Conservation (phyloP, 768 basidiomycete species). For the Wakefieldia striispora region DNA sequence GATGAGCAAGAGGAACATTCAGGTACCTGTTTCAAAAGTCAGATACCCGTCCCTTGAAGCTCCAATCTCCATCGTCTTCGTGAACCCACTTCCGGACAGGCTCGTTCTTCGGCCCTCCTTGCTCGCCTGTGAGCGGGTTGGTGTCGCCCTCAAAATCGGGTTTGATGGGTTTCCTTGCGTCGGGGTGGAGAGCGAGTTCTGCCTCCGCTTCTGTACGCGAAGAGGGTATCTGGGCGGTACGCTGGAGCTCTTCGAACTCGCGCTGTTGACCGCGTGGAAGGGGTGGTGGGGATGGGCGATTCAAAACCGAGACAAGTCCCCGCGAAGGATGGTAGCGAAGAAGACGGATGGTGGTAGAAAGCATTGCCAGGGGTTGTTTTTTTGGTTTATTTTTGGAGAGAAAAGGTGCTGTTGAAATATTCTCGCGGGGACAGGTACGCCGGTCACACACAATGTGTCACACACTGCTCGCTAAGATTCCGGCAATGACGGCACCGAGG, state of each 20-base stretch:
- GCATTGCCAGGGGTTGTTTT: not conserved
- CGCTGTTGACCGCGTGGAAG: conserved; percentile 75
- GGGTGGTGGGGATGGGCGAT: conserved; percentile 69
- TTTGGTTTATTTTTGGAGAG: not conserved
- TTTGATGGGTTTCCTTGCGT: conserved; percentile 55
- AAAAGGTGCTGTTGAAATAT: not conserved
- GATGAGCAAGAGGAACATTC: not conserved
- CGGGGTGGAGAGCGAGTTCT: conserved; percentile 61
- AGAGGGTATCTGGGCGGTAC: conserved; percentile 52
- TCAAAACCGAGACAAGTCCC: conserved; percentile 36
- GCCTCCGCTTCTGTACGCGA: conserved; percentile 39
- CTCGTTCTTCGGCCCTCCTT: conserved; percentile 84
- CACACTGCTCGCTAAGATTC: not conserved
- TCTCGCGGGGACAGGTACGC: not conserved
- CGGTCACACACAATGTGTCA: not conserved
- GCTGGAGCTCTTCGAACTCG: conserved; percentile 83
- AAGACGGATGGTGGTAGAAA: not conserved
- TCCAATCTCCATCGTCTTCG: conserved; percentile 74
- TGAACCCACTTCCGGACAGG: conserved; percentile 62
- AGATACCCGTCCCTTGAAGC: conserved; percentile 83
- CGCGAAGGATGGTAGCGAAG: not conserved
- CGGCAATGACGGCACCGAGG: not conserved
- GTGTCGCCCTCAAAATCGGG: conserved; percentile 78
- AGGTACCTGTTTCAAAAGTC: conserved; percentile 57
- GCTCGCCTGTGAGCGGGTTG: conserved; percentile 82